These are phyloP conservation scores for Aureobasidium sp. DNA, from an alignment of 2,329 filamentous ascomycete species.

Conservation along the genomic window DNA sequence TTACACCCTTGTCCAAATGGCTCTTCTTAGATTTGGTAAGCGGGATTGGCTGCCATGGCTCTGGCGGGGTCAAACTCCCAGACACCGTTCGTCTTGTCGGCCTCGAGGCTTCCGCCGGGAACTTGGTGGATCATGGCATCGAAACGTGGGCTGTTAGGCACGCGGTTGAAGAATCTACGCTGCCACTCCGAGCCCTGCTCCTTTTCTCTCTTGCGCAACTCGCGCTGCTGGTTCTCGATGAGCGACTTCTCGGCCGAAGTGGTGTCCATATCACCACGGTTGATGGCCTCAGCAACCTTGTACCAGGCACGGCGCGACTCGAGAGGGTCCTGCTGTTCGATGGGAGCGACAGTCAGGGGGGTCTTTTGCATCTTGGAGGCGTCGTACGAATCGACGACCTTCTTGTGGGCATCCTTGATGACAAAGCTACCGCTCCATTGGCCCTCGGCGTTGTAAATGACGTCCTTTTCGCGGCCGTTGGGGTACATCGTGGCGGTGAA, in stretches of 20 bases:
- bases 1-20: not conserved
- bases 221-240: constrained; percentile 85
- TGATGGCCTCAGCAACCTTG: constrained; percentile 75
- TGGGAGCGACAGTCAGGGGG: constrained; percentile 61
- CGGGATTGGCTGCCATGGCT: constrained; percentile 12
- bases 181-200: constrained; percentile 73
- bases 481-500: constrained; percentile 71
- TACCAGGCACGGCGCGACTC: constrained; percentile 85
- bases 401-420: constrained; percentile 60
- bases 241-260: constrained; percentile 74
- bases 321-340: constrained; percentile 76
- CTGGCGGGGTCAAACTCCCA: constrained; percentile 50
- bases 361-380: constrained; percentile 48
- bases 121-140: constrained; percentile 44
- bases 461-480: constrained; percentile 62
- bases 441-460: constrained; percentile 74
- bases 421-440: constrained; percentile 84
- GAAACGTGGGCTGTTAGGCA: constrained; percentile 35
- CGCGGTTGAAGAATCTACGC: constrained; percentile 66
- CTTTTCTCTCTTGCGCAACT: constrained; percentile 65
- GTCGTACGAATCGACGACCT: constrained; percentile 40
- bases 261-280: constrained; percentile 74
- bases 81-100: constrained; percentile 61
- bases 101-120: constrained; percentile 42
- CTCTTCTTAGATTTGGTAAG: not conserved